A percentile compares a stretch with the other conserved stretches of the same genome.
These are phyloP conservation scores for Colletotrichum sidae DNA, from an alignment of 2,329 filamentous ascomycete genomes.

Conservation along the genomic window DNA sequence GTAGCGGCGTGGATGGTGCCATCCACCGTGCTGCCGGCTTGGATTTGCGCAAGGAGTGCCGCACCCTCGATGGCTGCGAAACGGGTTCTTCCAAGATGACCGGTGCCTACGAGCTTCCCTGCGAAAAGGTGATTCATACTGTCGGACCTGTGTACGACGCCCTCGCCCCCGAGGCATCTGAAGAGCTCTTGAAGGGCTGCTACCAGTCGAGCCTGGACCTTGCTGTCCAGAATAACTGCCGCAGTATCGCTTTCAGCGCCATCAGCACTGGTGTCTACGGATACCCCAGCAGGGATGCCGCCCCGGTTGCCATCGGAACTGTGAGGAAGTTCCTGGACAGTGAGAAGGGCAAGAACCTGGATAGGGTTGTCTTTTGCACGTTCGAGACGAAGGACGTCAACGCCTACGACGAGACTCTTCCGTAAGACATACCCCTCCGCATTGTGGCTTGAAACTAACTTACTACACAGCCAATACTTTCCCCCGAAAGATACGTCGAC, in stretches of 20 bases:
- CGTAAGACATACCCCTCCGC: constrained; percentile 67
- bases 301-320: constrained; percentile 73
- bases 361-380: constrained; percentile 85
- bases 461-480: constrained; percentile 15
- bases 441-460: not conserved
- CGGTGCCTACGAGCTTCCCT: constrained; percentile 78
- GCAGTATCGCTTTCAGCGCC: constrained; percentile 83
- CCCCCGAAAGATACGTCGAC: constrained; percentile 37
- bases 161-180: constrained; percentile 52
- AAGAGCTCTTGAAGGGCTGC: constrained; percentile 67
- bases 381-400: constrained; percentile 82
- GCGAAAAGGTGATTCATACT: constrained; percentile 85
- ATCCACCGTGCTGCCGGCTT: constrained; percentile 88
- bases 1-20: constrained; percentile 90
- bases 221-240: constrained; percentile 74
- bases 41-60: constrained; percentile 76
- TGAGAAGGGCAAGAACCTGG: constrained; percentile 62
- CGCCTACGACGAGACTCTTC: constrained; percentile 77
- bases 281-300: constrained; percentile 81
- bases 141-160: constrained; percentile 83
- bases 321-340: constrained; percentile 67
- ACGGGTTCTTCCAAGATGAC: constrained; percentile 90
- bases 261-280: constrained; percentile 93
- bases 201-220: constrained; percentile 79
- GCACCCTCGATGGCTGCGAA: constrained; percentile 75